Percentiles rank a stretch among this genome's conserved stretches.
Evolutionary conservation across 305 asterid genomes (phyloP).

Genomic region (Fraxinus velutina): DNA sequence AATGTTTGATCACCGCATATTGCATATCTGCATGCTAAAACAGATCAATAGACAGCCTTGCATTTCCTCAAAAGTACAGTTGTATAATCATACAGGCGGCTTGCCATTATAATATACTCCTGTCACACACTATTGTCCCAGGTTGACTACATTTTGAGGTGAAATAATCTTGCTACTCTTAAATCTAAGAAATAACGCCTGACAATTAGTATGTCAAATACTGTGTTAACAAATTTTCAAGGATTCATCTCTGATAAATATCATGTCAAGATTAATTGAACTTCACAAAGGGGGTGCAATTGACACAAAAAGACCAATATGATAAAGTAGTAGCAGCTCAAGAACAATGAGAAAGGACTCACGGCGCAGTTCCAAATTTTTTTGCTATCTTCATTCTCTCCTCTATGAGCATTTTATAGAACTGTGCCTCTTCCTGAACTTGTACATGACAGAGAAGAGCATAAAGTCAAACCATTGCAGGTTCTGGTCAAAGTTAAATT

Average conservation of each 20-base stretch:
- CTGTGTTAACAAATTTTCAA: constrained; percentile 17
- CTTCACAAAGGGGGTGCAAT: neutral
- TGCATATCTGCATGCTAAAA: constrained; percentile 68
- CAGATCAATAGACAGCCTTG: constrained; percentile 19
- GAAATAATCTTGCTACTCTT: neutral
- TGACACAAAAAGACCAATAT: neutral
- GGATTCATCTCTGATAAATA: neutral
- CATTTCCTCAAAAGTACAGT: constrained; percentile 4
- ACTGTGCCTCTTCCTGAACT: constrained; percentile 67
- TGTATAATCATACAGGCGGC: neutral
- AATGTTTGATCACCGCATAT: constrained; percentile 89
- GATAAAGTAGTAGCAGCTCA: neutral
- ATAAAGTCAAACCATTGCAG: constrained; percentile 23
- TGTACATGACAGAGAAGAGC: constrained; percentile 1
- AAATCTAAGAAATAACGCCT: neutral
- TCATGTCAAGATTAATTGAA: neutral
- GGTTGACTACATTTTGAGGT: neutral
- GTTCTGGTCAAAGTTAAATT: neutral
- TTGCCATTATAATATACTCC: neutral
- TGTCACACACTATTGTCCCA: neutral
- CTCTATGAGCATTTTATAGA: constrained; percentile 69
- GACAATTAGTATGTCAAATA: constrained; percentile 16
- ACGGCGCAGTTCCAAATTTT: constrained; percentile 86
- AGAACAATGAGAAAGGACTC: constrained; percentile 31
- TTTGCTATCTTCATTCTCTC: constrained; percentile 87